A percentile compares a stretch with the other conserved stretches of the same genome.
Evolutionary conservation across 2,329 filamentous ascomycete genomes (phyloP).

Genomic region (Tolypocladium amazonense): DNA sequence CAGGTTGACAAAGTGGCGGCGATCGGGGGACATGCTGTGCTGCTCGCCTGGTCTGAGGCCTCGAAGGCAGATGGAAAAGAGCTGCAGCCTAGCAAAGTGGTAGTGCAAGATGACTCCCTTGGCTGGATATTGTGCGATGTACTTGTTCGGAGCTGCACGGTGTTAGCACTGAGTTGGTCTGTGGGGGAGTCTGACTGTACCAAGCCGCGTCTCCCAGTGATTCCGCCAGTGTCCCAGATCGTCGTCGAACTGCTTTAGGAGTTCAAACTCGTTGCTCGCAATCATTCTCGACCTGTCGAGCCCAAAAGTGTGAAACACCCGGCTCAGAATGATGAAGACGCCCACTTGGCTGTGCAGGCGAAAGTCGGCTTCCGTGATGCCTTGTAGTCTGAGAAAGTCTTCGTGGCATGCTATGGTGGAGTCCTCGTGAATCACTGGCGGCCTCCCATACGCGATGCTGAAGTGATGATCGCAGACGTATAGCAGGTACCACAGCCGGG

Average conservation of each 20-base stretch:
- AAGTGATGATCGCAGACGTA: constrained; percentile 59
- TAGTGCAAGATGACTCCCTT: constrained; percentile 39
- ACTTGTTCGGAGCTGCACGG: constrained; percentile 27
- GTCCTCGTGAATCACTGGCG: constrained; percentile 49
- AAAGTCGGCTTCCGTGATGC: constrained; percentile 41
- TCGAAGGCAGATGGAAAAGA: constrained; percentile 37
- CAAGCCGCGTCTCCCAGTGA: constrained; percentile 23
- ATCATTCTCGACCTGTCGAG: constrained; percentile 34
- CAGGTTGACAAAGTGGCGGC: constrained; percentile 30
- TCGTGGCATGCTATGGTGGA: constrained; percentile 46
- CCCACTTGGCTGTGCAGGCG: constrained; percentile 49
- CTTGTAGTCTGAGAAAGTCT: constrained; percentile 36
- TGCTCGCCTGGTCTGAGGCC: constrained; percentile 18
- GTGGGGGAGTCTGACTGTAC: constrained; percentile 6
- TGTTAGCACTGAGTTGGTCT: neutral
- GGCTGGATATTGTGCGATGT: constrained; percentile 36
- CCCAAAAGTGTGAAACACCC: constrained; percentile 46
- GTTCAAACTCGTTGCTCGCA: constrained; percentile 21
- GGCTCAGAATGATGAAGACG: constrained; percentile 49
- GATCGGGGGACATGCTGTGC: constrained; percentile 31
- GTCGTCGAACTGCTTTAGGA: constrained; percentile 13
- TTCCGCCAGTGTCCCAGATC: constrained; percentile 24
- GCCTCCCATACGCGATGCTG: constrained; percentile 48
- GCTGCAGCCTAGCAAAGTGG: constrained; percentile 37
- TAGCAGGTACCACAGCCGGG: constrained; percentile 51